A percentile compares a stretch with the other conserved stretches of the same genome.
phyloP scores from a whole-genome alignment of 1,284 basidiomycete species.

The Hypsizygus ulmarius region DNA sequence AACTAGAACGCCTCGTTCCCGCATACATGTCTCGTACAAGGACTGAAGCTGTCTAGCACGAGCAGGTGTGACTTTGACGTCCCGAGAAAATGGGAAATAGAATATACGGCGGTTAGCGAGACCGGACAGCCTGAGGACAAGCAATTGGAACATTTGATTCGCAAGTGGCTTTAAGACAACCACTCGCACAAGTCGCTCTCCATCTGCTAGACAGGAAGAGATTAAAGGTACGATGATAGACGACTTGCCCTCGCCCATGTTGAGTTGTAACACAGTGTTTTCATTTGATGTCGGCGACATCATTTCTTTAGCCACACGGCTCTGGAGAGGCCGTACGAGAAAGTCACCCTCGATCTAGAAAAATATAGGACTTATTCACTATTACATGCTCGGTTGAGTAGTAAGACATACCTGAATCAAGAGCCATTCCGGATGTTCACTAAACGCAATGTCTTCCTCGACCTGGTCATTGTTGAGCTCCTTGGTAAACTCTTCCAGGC shows the following conservation, averaged over 20 bases:
- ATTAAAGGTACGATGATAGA: conserved; percentile 51
- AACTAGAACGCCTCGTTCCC: conserved; percentile 40
- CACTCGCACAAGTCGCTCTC: conserved; percentile 42
- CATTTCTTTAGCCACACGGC: conserved; percentile 44
- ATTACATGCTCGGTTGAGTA: not conserved
- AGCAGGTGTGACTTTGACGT: conserved; percentile 22
- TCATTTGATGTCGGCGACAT: conserved; percentile 33
- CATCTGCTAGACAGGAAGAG: conserved; percentile 39
- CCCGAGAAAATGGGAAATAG: conserved; percentile 48
- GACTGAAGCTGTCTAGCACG: conserved; percentile 23
- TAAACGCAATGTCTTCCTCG: conserved; percentile 18
- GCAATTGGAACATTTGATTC: conserved; percentile 44
- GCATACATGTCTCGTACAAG: conserved; percentile 39
- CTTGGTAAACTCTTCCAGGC: conserved; percentile 31
- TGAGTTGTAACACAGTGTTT: conserved; percentile 48
- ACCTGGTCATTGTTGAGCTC: conserved; percentile 31
- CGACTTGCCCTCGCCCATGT: conserved; percentile 61
- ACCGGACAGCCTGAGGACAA: conserved; percentile 41
- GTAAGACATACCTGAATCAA: conserved; percentile 39
- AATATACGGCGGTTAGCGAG: conserved; percentile 47
- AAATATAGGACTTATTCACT: not conserved
- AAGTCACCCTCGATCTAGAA: conserved; percentile 44
- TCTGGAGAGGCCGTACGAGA: conserved; percentile 40
- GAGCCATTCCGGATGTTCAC: conserved; percentile 40
- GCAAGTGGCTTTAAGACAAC: conserved; percentile 42